Evolutionary conservation across 768 basidiomycete genomes (phyloP), one percentile per base, ranked within the genome.

Genomic region (Mycena capillaripes): DNA sequence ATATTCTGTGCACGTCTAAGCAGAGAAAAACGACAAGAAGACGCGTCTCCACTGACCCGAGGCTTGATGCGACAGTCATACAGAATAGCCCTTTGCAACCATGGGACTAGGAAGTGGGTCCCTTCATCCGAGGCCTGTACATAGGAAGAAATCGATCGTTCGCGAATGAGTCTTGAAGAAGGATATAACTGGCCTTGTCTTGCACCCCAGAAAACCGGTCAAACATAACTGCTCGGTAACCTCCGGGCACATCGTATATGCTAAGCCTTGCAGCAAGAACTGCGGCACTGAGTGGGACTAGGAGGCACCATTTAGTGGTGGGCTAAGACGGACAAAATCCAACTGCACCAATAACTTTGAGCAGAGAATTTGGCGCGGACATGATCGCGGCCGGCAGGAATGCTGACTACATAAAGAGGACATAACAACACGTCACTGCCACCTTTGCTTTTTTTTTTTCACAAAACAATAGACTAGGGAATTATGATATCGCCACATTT

Each of bases 21-120:
- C 11, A 2, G 17, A 40, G 29, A 34, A 4, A 56, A 69, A 42
- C 29, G 30, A 27, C 29, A 1, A 23, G 52, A 29, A 52, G 29
- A 21, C 57, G 27, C 27, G 38, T 48, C 70, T 29, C 7, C 40
- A 82, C 91, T 76, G 75, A 96, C 97, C 78, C 97, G 87, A 56
- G 97, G 97, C 83, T 99, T 99, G 79, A 96, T 98, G 69, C 98
- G 92, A 75, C 96, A 97, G 86, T 99, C 98, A 79, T 97, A 99
- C 58, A 99, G 85, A 83, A 99, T 98, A 27, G 97, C 97, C 69
- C 93, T 90, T 82, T 99, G 97, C 53, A 98, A 85, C 95, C 97
- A 96, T 38, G 98, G 98, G 75, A 99, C 86, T 69, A 99, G 87
- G 82, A 99, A 92, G 82, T 99, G 98, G 9, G 98, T 99, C 11